Evolutionary conservation across 2,329 filamentous ascomycete genomes (phyloP), one percentile per base, ranked within the genome.

Genomic region (Neoascochyta sp.): DNA sequence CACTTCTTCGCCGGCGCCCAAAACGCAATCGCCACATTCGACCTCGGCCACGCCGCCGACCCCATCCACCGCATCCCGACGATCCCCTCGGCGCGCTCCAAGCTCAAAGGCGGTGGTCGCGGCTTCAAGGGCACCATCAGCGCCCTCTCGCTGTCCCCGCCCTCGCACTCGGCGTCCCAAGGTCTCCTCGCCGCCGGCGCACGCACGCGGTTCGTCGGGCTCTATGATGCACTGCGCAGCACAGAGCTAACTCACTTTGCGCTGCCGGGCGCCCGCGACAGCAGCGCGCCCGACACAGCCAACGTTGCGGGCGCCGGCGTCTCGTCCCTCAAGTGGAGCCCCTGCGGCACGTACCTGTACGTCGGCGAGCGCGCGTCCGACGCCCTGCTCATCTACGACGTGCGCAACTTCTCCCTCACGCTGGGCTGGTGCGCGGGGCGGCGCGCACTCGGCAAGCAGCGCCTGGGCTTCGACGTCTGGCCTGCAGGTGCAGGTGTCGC

Each of bases 1-100:
- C 60, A 62, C 35, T 81, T 82, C 55, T 57, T 81, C 28, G 74
- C 76, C 4, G 78, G 77, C n/a, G 66, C 66, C 3, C 64, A 71
- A 21, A 72, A 71, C 37, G 47, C 66, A 8, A 69, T 81, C 24
- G 69, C 72, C 23, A 50, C 72, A 10, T 81, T 80, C 47, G 76
- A 81, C 52, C 49, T 76, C 15, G 61, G 64, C 4, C 62, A 71
- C 7, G 51, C 67, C 4, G 65, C 68, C 3, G 58, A 68, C 15
- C 76, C 78, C 0, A 41, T 54, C n/a, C 20, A 34, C n/a, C 38
- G 15, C 3, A 53, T 59, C 26, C 26, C 61, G 3, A 74, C 74
- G 11, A 71, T 73, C 14, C 70, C 71, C 7, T 54, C 47, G 1
- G 67, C 65, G 36, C 63, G 67, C 23, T 69, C 63, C 59, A 57